A percentile compares a stretch with the other conserved stretches of the same genome.
Evolutionary conservation across 2,329 filamentous ascomycete species (phyloP).

Genomic region (Aspergillus sp.): DNA sequence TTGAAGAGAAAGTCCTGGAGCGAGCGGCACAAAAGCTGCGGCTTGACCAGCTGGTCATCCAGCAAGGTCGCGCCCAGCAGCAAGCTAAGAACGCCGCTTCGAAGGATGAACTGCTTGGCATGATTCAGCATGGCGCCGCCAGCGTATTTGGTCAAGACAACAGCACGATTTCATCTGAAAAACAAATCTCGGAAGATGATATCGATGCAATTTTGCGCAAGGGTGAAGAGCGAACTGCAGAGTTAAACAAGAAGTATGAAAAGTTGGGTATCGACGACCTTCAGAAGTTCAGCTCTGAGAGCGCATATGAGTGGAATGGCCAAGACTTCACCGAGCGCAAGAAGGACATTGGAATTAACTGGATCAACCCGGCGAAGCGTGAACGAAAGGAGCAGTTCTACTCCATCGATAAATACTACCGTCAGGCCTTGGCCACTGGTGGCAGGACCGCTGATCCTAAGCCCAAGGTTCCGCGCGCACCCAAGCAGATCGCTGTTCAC

Average conservation of each 20-base stretch:
- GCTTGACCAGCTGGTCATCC: constrained; percentile 93
- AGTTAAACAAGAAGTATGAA: constrained; percentile 90
- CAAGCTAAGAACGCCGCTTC: constrained; percentile 86
- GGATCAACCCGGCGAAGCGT: constrained; percentile 98
- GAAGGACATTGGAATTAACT: constrained; percentile 85
- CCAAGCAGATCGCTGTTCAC: constrained; percentile 84
- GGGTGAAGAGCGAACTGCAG: constrained; percentile 80
- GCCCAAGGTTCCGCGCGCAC: constrained; percentile 89
- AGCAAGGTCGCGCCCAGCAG: constrained; percentile 88
- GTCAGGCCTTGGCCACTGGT: constrained; percentile 78
- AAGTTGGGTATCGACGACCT: constrained; percentile 94
- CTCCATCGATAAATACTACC: constrained; percentile 98
- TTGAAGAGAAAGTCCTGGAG: constrained; percentile 96
- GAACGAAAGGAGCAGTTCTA: constrained; percentile 98
- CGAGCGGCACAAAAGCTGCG: constrained; percentile 94
- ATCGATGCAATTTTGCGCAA: constrained; percentile 82
- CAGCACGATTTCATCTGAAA: constrained; percentile 54
- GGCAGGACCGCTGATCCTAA: constrained; percentile 74
- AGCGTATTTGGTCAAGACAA: constrained; percentile 77
- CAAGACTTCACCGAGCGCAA: constrained; percentile 89
- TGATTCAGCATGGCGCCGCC: constrained; percentile 99
- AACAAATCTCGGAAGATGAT: constrained; percentile 72
- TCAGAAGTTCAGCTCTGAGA: constrained; percentile 96
- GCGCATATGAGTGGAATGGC: constrained; percentile 98
- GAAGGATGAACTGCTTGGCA: constrained; percentile 90